These are phyloP conservation scores for Knufia fluminis DNA, from an alignment of 2,329 filamentous ascomycete genomes.

Conservation along the genomic window DNA sequence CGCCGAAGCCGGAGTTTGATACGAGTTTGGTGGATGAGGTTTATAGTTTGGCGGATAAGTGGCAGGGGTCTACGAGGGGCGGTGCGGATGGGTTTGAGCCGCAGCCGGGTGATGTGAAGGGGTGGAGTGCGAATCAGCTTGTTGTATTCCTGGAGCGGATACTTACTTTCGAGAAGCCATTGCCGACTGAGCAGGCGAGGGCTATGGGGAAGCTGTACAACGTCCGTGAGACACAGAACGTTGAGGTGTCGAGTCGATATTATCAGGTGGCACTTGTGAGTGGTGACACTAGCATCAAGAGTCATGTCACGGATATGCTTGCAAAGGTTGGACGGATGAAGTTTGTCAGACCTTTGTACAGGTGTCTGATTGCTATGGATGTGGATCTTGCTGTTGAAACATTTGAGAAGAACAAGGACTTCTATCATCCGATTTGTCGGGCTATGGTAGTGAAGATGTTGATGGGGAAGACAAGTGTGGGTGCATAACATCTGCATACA, in stretches of 20 bases:
- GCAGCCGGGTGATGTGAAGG: conserved; percentile 55
- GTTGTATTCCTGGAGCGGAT: conserved; percentile 82
- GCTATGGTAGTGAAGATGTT: conserved; percentile 81
- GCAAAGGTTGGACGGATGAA: conserved; percentile 90
- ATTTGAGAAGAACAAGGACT: conserved; percentile 78
- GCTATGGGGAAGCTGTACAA: conserved; percentile 67
- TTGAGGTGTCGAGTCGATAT: conserved; percentile 75
- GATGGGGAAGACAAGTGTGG: conserved; percentile 30
- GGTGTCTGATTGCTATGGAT: conserved; percentile 65
- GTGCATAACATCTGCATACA: neutral
- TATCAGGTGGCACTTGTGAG: conserved; percentile 70
- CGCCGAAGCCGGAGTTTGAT: conserved; percentile 84
- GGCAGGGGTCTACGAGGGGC: conserved; percentile 49
- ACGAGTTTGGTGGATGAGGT: conserved; percentile 78
- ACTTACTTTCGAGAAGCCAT: conserved; percentile 55
- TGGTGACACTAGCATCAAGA: conserved; percentile 58
- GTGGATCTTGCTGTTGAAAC: conserved; percentile 65
- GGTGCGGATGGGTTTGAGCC: conserved; percentile 46
- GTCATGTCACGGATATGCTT: conserved; percentile 63
- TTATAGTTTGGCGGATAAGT: conserved; percentile 72
- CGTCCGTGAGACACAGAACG: conserved; percentile 66
- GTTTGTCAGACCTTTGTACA: conserved; percentile 76
- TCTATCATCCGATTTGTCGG: conserved; percentile 91
- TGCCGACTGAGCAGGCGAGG: conserved; percentile 57
- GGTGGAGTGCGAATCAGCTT: conserved; percentile 76